Evolutionary conservation across 768 basidiomycete genomes (phyloP), one percentile per base, ranked within the genome.

Genomic region (Vararia minispora): DNA sequence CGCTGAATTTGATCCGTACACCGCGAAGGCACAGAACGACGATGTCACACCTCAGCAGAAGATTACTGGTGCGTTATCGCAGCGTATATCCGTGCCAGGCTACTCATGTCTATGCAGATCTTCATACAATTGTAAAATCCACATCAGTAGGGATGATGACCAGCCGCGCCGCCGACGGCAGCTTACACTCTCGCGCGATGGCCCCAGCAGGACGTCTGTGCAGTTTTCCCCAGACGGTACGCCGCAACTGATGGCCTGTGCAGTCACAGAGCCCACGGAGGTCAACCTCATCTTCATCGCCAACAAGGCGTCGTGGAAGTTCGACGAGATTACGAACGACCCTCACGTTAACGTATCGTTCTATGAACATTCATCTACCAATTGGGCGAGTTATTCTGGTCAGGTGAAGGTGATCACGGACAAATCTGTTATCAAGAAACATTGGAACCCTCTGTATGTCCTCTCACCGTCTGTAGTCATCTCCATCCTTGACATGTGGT

Each of bases 101-200:
- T 10, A 9, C 11, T 4, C 18, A 20, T 3, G 11, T 9, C 12
- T 3, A 13, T 17, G 25, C 35, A 81, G 80, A 68, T 37, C 68
- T 88, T 22, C 75, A 79, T 44, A 62, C 63, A 18, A 73, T 90
- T 40, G 54, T 88, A 39, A 70, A 75, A 41, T 59, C 63, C 1
- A 75, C 77, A 7, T 66, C 72, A 49, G 76, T 71, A 0, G 82
- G 79, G 37, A 86, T 90, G 79, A 60, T 91, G 14, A 82, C 83
- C 8, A 86, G 84, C 11, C 77, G 80, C 26, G 68, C 75, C 13
- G 52, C 67, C 11, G 64, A 73, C 39, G 86, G 85, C 1, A 62
- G 71, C 29, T 57, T 92, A 16, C 88, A 91, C 56, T 75, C 85
- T 6, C 72, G 88, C 40, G 79, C 79, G 18, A 91, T 92, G 89